Base-by-base conservation (phyloP, 495 filamentous ascomycete species). In the Parachaetomium inaequale region DNA sequence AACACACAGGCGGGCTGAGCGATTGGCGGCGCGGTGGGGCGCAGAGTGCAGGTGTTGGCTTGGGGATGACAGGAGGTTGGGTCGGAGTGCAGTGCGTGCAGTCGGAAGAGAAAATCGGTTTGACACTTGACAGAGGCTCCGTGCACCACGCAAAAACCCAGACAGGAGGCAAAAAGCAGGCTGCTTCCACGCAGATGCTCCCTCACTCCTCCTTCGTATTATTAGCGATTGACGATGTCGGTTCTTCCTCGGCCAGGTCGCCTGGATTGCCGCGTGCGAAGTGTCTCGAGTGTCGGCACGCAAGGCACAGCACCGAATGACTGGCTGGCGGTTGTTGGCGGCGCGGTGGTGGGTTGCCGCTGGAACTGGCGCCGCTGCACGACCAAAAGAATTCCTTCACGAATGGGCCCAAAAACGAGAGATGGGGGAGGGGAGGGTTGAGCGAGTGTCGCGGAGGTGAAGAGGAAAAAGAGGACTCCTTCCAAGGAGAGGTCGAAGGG, bases 21-120 rank as follows among this genome's bases (percentile, higher is more conserved):
- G 72, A 71, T 70, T 71, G 68, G 65, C 62, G 62, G 61, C 64
- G 70, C 66, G 59, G 66, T 67, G 69, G 64, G 67, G 67, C 65
- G 69, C 67, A 62, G 69, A 59, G 28, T 62, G 64, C 66, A 67
- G 62, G 67, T 49, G 52, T 55, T 71, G 68, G 66, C 70, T 71
- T 69, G 68, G 68, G 54, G 64, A 69, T 62, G 68, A 42, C 36
- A 55, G 17, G 36, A 51, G 14, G 42, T 43, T 21, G 36, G 34
- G 45, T n/a, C n/a, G n/a, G 36, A 40, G 14, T 40, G 36, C 36
- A 19, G 52, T 43, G 58, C 45, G 34, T 50, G 58, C 40, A 51
- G 43, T 23, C 28, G 46, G 62, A 46, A 52, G 61, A 7, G 65
- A 60, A 40, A 34, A 45, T 55, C 54, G n/a, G n/a, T n/a, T n/a